phyloP scores from a whole-genome alignment of 768 basidiomycete genomes.

The Boletus sensibilis region DNA sequence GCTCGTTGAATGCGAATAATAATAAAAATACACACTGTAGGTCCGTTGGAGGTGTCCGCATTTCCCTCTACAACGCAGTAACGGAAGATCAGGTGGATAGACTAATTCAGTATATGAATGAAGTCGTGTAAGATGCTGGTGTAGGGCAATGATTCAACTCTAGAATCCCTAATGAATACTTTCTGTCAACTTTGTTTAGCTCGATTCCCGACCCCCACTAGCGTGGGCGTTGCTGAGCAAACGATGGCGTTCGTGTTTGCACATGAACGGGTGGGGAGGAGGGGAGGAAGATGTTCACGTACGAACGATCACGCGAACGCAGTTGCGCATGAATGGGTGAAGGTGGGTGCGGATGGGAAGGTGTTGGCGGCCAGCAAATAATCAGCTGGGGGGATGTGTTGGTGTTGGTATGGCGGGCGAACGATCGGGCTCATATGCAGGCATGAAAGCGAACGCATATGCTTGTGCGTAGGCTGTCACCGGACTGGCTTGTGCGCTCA shows the following conservation, averaged over 20 bases:
- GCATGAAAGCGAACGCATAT: neutral
- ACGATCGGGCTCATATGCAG: neutral
- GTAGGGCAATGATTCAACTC: slow-evolving; percentile 8
- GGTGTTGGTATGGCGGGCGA: neutral
- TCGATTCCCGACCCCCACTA: too few species aligned
- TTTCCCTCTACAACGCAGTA: slow-evolving; percentile 88
- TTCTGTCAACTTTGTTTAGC: neutral
- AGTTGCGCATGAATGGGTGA: too few species aligned
- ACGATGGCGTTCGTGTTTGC: too few species aligned
- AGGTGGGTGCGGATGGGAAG: too few species aligned
- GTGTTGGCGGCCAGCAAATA: too few species aligned
- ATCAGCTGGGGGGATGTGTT: too few species aligned
- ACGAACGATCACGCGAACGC: too few species aligned
- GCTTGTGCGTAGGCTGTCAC: too few species aligned
- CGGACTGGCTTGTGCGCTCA: too few species aligned
- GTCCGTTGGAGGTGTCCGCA: slow-evolving; percentile 69
- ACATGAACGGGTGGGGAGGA: too few species aligned
- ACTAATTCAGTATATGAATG: slow-evolving; percentile 57
- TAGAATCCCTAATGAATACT: neutral
- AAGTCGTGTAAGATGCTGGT: slow-evolving; percentile 39
- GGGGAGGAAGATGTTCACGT: too few species aligned
- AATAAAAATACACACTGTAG: slow-evolving; percentile 29
- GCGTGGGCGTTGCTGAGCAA: too few species aligned
- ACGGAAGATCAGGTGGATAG: slow-evolving; percentile 69
- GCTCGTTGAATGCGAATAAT: neutral